phyloP scores from a whole-genome alignment of 257 asterid species.

The Gardenia jasminoides region DNA sequence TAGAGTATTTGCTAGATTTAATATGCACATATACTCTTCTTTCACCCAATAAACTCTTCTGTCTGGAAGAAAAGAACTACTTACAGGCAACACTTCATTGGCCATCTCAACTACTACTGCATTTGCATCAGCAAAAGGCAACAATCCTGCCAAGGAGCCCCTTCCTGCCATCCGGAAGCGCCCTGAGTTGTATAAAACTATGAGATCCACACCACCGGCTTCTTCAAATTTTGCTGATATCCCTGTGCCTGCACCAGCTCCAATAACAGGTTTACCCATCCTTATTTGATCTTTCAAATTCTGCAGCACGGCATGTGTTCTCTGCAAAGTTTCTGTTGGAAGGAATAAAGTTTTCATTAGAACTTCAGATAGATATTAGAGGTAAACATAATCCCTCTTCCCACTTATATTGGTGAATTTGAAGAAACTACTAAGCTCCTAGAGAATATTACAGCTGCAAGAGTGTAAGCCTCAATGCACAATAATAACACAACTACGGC shows the following conservation, averaged over 20 bases:
- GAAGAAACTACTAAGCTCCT: background rate
- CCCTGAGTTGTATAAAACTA: slow-evolving; percentile 89
- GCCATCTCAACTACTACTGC: slow-evolving; percentile 96
- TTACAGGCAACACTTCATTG: slow-evolving; percentile 91
- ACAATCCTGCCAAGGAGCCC: slow-evolving; percentile 92
- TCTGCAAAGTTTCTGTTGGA: slow-evolving; percentile 71
- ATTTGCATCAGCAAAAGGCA: slow-evolving; percentile 99
- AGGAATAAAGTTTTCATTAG: slow-evolving; percentile 6
- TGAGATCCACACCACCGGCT: slow-evolving; percentile 94
- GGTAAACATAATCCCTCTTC: background rate
- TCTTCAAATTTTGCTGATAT: slow-evolving; percentile 99
- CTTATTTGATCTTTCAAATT: slow-evolving; percentile 62
- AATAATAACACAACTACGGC: background rate
- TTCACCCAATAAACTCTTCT: background rate
- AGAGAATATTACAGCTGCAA: background rate
- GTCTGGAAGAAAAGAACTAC: slow-evolving; percentile 22
- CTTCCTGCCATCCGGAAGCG: slow-evolving; percentile 99
- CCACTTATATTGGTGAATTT: background rate
- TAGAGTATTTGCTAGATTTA: background rate
- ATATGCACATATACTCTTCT: background rate
- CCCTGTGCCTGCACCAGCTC: slow-evolving; percentile 99
- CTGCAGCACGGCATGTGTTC: slow-evolving; percentile 55
- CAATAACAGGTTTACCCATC: slow-evolving; percentile 78
- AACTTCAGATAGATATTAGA: background rate
- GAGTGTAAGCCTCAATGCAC: background rate